Percentiles rank a stretch among this genome's conserved stretches.
Conservation (phyloP, 345 rosid genomes). For the Eucalyptus polybractea region DNA sequence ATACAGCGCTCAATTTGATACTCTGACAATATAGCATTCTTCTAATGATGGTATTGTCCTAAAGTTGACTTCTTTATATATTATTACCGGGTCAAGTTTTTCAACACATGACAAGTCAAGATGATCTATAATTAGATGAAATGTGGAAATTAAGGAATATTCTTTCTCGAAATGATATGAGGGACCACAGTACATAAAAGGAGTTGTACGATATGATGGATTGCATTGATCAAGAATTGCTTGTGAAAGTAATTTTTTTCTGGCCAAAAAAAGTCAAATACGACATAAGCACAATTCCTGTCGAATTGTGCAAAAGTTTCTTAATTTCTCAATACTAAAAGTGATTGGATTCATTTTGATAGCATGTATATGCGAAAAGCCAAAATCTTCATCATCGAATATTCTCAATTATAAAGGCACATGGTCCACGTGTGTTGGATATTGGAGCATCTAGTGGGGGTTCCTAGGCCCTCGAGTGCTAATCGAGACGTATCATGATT, state of each 20-base stretch:
- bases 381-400: background rate
- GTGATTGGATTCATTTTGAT: no score
- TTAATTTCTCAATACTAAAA: background rate
- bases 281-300: accelerated
- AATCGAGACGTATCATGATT: background rate
- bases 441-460: background rate
- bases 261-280: background rate
- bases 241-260: no score
- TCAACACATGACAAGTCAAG: accelerated
- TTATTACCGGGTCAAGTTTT: no score
- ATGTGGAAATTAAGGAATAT: background rate
- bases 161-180: background rate
- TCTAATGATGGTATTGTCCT: accelerated
- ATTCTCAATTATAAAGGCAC: background rate
- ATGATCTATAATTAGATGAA: background rate
- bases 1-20: accelerated
- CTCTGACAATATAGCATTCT: accelerated
- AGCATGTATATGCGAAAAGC: background rate
- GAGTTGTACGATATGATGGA: background rate
- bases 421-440: background rate
- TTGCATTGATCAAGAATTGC: background rate
- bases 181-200: background rate
- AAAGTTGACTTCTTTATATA: background rate
- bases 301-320: accelerated
- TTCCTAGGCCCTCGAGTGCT: background rate